Evolutionary conservation across 768 basidiomycete species (phyloP), one percentile per base, ranked within the genome.

Genomic region (Sporobolomyces pararoseus): DNA sequence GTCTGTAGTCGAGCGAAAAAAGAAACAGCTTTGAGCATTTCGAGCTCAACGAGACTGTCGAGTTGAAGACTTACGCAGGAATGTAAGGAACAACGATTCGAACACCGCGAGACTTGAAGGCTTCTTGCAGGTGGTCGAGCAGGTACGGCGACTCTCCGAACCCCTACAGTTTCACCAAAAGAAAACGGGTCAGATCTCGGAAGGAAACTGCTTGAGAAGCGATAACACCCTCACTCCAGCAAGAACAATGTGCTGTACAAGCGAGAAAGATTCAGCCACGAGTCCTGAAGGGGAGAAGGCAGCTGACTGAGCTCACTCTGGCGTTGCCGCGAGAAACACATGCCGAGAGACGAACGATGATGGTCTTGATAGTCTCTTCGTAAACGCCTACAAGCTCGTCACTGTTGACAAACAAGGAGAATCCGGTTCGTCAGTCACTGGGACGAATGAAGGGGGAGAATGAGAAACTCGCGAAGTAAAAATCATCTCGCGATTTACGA

Each of bases 111-210:
- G 58, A 42, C 7, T 39, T 32, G 54, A 68, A 65, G 0, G 58
- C 47, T 10, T 65, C 54, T 1, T 17, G 34, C 4, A 72, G 49
- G 1, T 66, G 63, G 1, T n/a, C 16, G n/a, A 68, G 42, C 23
- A 72, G 46, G 52, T 72, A 68, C 1, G 71, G 66, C 9, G 63
- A 65, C n/a, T 72, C 66, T 31, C 63, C 63, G 35, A 72, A 72
- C 13, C 71, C 71, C 57, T 70, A 44, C 34, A n/a, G 51, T 27
- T 32, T 1, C 2, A 25, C 10, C 1, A 34, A 1, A 19, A 1
- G 21, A 14, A 47, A 12, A 23, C 21, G 46, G 7, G 46, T 35
- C 29, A 35, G n/a, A n/a, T n/a, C n/a, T n/a, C n/a, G n/a, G n/a
- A n/a, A n/a, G n/a, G n/a, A n/a, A n/a, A 47, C 7, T 34, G 44